Base-by-base conservation (phyloP, 73 alveolate species). In the Stentor roeselii region DNA sequence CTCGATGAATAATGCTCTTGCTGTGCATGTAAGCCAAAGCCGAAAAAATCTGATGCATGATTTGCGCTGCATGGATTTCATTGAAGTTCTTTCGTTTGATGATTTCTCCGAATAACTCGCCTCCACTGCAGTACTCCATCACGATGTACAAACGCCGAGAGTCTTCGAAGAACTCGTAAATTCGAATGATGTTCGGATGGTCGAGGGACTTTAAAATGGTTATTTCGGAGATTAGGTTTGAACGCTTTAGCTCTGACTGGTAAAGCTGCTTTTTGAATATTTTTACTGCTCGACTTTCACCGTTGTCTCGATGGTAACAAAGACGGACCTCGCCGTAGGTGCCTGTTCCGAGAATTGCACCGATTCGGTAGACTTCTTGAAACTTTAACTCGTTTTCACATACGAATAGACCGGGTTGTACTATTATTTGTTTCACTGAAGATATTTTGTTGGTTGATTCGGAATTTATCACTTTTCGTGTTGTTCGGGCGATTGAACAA, bases 131-230 rank as follows among this genome's bases (percentile, higher is more conserved):
- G 74, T 90, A 78, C 84, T 94, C 98, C 30, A 92, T 84, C 14
- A 88, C 95, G 59, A 94, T 88, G 75, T 92, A 92, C 84, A 86
- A 88, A 41, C 90, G 77, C 40, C 83, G 83, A 3, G 74, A 78
- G 78, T 94, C 97, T 58, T 86, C 87, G 74, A 92, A 80, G 76
- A 89, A 78, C 76, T 92, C 97, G 78, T 82, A 89, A 60, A 92
- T 75, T 80, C 90, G 84, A 61, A 94, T 87, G 34, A 94, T 92
- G 83, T 94, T 87, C 14, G 96, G 97, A 82, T 94, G 98, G 59
- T 94, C 93, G 86, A 85, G 83, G 59, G 75, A 35, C 39, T 42
- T 89, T 86, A 86, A 74, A 39, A 84, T 59, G 78, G 75, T 90
- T 41, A 82, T 87, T 60, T 67, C 78, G 31, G 42, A 78, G 84